Evolutionary conservation across 305 asterid species (phyloP), one percentile per base, ranked within the genome.

Genomic region (Solanum hybrid): DNA sequence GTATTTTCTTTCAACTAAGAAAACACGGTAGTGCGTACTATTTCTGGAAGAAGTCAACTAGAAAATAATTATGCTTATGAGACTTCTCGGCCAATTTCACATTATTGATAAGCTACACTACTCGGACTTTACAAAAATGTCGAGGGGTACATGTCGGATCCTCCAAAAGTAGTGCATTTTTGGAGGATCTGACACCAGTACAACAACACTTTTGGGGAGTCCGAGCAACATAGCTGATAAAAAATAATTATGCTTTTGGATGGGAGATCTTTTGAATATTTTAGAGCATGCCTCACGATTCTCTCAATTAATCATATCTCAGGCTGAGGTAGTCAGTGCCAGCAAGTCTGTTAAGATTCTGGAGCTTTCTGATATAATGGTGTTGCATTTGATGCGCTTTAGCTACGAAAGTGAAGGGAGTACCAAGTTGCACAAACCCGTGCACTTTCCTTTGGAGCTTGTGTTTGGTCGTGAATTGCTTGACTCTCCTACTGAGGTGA

Each of bases 301-400:
- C 31, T 57, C 88, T 57, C 45, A 17, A 57, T 17, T 51, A 17
- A 83, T 57, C 57, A 57, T 89, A 68, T 79, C 57, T 89, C 94
- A 96, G 98, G 97, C 95, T 17, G 97, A 93, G 93, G 95, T 94
- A 92, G 98, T 95, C 87, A 93, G 93, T 89, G 98, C 98, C 72
- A 95, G 95, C 95, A 96, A 96, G 87, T 95, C 94, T 85, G 94
- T 95, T 31, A 94, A 92, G 94, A 95, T 96, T 90, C 92, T 92
- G 91, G 95, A 95, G 94, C 98, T 95, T 78, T 92, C 98, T 81
- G 95, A 94, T 92, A 92, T 96, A 89, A 93, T 96, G 96, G 93
- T 96, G 91, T 92, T 96, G 94, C 98, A 96, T 91, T 90, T 96
- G 93, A 95, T 96, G 98, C 96, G 98, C 57, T 96, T 96, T 93